phyloP scores from a whole-genome alignment of 1,284 basidiomycete species.

The Ganoderma boninense region DNA sequence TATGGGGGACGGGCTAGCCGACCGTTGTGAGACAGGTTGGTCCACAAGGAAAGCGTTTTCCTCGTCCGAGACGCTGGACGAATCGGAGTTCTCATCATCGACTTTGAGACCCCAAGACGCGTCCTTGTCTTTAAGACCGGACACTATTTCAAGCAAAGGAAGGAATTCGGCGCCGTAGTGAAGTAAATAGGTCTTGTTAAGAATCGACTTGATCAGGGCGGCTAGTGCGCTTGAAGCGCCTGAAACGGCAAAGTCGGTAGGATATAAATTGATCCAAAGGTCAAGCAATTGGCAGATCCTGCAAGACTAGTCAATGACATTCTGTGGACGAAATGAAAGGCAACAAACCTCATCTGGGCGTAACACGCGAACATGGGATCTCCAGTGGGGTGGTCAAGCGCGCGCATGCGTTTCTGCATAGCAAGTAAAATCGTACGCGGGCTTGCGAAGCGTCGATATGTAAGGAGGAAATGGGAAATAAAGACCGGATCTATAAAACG shows the following conservation, averaged over 20 bases:
- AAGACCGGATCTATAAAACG: constrained; percentile 68
- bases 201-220: constrained; percentile 78
- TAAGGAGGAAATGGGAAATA: constrained; percentile 80
- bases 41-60: constrained; percentile 52
- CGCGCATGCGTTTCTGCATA: constrained; percentile 85
- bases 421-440: constrained; percentile 79
- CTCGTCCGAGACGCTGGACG: constrained; percentile 59
- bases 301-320: not conserved
- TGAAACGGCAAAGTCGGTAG: constrained; percentile 78
- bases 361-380: constrained; percentile 86
- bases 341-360: constrained; percentile 78
- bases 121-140: constrained; percentile 69
- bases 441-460: constrained; percentile 80
- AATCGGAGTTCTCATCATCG: constrained; percentile 71
- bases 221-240: constrained; percentile 75
- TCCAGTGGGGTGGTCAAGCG: constrained; percentile 72
- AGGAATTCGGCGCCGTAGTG: constrained; percentile 84
- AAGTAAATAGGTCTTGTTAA: constrained; percentile 79
- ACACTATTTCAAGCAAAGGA: constrained; percentile 75
- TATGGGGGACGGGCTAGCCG: constrained; percentile 28
- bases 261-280: constrained; percentile 76
- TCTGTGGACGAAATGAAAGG: not conserved
- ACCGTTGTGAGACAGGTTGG: constrained; percentile 38
- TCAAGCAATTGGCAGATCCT: constrained; percentile 82
- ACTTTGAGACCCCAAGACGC: constrained; percentile 73